Percentiles rank a stretch among this genome's conserved stretches.
Evolutionary conservation across 805 yeast genomes (phyloP).

Genomic region (Ogataea paradorogensis): DNA sequence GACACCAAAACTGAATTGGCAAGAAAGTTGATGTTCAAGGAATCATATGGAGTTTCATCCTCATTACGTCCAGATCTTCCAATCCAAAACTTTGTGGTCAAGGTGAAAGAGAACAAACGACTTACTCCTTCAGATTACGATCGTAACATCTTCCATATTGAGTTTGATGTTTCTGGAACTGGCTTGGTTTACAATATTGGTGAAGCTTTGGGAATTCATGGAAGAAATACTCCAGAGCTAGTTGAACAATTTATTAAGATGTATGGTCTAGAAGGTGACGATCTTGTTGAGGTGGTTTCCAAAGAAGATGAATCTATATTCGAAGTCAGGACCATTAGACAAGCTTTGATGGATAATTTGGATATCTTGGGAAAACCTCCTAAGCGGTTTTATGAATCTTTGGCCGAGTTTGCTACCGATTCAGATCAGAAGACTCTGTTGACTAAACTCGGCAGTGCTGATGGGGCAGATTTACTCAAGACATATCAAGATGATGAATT

Average conservation of each 20-base stretch:
- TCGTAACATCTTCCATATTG: slow-evolving; percentile 94
- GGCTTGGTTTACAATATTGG: slow-evolving; percentile 91
- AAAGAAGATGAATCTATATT: slow-evolving; percentile 54
- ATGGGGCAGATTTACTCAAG: slow-evolving; percentile 84
- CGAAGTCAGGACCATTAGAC: slow-evolving; percentile 81
- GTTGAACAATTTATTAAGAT: slow-evolving; percentile 67
- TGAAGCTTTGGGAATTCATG: slow-evolving; percentile 95
- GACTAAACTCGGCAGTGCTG: slow-evolving; percentile 64
- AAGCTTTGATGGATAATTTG: slow-evolving; percentile 72
- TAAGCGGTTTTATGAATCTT: slow-evolving; percentile 84
- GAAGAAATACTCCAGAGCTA: slow-evolving; percentile 65
- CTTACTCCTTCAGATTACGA: slow-evolving; percentile 87
- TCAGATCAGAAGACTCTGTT: slow-evolving; percentile 62
- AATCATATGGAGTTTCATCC: slow-evolving; percentile 61
- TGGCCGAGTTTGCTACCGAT: slow-evolving; percentile 70
- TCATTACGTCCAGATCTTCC: slow-evolving; percentile 87
- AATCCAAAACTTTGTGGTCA: slow-evolving; percentile 77
- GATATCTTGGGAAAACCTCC: slow-evolving; percentile 96
- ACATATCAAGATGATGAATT: slow-evolving; percentile 81
- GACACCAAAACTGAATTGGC: slow-evolving; percentile 47
- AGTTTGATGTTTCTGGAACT: slow-evolving; percentile 87
- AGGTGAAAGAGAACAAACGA: slow-evolving; percentile 87
- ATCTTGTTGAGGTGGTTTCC: slow-evolving; percentile 67
- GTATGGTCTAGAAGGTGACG: slow-evolving; percentile 71
- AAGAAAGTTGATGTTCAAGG: slow-evolving; percentile 73